Conservation (phyloP, 164 flowering plant genomes). For the Chimonanthus salicifolius region DNA sequence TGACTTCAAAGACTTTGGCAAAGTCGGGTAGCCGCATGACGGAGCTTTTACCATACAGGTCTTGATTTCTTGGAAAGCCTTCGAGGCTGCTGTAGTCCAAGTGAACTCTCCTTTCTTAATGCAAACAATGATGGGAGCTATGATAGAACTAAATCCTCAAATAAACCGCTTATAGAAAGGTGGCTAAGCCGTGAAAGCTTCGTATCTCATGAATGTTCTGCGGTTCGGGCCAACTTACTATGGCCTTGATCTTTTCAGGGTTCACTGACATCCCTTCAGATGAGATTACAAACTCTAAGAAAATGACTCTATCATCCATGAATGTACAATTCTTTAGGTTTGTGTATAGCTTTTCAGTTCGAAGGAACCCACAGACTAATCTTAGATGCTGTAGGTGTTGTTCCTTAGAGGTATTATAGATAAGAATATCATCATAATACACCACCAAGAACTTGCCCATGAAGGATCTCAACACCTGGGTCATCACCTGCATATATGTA, state of each 20-base stretch:
- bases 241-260: constrained; percentile 1
- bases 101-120: background rate
- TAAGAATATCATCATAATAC: constrained; percentile 5
- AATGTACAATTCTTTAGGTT: constrained; percentile 3
- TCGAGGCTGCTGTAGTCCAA: background rate
- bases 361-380: background rate
- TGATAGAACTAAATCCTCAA: background rate
- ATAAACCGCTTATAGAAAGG: constrained; percentile 9
- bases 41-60: background rate
- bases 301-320: background rate
- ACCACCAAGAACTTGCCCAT: background rate
- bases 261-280: background rate
- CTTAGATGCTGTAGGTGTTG: background rate
- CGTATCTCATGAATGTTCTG: background rate
- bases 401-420: background rate
- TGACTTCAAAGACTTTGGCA: background rate
- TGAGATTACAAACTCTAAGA: background rate
- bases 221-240: constrained; percentile 4
- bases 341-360: background rate
- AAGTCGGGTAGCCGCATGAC: background rate
- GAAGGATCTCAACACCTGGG: background rate
- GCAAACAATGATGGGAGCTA: background rate
- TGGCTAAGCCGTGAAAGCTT: constrained; percentile 8
- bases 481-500: no score
- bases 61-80: background rate